These are phyloP conservation scores for Phaffia tasmanica DNA, from an alignment of 768 basidiomycete species.

Conservation along the genomic window DNA sequence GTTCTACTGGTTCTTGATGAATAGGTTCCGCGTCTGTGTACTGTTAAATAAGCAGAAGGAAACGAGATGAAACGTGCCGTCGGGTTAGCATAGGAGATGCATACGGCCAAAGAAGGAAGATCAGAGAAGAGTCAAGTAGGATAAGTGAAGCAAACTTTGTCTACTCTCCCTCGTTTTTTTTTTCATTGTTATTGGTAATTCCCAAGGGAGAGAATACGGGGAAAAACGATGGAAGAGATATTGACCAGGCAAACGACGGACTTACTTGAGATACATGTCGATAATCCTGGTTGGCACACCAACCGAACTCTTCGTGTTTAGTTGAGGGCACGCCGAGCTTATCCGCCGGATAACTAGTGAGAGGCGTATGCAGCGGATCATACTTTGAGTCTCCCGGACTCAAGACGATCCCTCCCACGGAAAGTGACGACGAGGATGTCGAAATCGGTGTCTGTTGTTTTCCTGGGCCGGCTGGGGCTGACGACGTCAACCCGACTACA, in stretches of 20 bases:
- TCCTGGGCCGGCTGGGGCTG: background rate
- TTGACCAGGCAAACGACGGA: constrained; percentile 34
- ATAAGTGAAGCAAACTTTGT: constrained; percentile 13
- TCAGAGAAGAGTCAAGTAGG: constrained; percentile 20
- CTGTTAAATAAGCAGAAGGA: constrained; percentile 26
- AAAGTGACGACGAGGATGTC: background rate
- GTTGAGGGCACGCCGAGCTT: constrained; percentile 23
- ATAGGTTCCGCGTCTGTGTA: constrained; percentile 36
- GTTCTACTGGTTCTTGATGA: constrained; percentile 54
- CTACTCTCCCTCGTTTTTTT: background rate
- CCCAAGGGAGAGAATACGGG: background rate
- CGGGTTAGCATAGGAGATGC: background rate
- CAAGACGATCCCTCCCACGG: background rate
- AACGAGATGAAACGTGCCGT: no score
- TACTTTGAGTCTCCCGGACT: constrained; percentile 7
- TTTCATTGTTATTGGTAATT: background rate
- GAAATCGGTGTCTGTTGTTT: background rate
- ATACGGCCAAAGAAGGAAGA: constrained; percentile 19
- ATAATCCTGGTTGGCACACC: constrained; percentile 65
- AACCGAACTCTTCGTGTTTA: constrained; percentile 75
- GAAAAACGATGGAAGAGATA: background rate
- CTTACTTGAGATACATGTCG: constrained; percentile 58
- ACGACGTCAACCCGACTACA: background rate
- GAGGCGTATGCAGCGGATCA: constrained; percentile 1
- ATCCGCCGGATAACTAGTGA: constrained; percentile 10